Base-by-base conservation (phyloP, 495 filamentous ascomycete species). In the Penicillium egyptiacum region DNA sequence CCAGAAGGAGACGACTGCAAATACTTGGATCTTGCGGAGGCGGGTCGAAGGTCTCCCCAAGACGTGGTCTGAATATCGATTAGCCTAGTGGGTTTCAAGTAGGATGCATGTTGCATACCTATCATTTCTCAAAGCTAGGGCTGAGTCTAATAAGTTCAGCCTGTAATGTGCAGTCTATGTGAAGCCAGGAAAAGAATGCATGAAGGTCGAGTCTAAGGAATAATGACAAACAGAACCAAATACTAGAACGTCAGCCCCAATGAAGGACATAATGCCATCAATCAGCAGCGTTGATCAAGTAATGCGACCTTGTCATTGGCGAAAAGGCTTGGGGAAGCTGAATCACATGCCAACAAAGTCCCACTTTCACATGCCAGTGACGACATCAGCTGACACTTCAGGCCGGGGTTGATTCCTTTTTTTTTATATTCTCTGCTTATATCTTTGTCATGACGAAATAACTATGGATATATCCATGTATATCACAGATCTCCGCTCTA, bases 1-100 rank as follows among this genome's bases (percentile, higher is more conserved):
- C 95, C 94, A 98, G 64, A 97, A 95, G 0, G 87, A 83, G 19
- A 98, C 80, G 0, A 97, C 94, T 25, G 88, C 86, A 55, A 97
- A 82, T 59, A 98, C 92, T 70, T 98, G 93, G 23, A 95, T 86
- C 65, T 96, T 91, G 56, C 94, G 87, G 66, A 94, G 96, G 73
- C 89, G 86, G 57, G 88, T 86, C 8, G 92, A 96, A 33, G 94
- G 94, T 59, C 89, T 84, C 56, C 94, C 94, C 37, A 98, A 81
- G 53, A 97, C 86, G 76, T 98, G 94, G 69, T 98, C 94, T 87
- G 49, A 10, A 9, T 11, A 20, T 46, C 25, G 22, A 17, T 41
- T 45, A 30, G 25, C 11, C 9, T 47, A 12, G 23, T 53, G 11
- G 19, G 4, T 1, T 17, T 4, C 25, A 23, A 14, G 37, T 41